Evolutionary conservation across 805 yeast genomes (phyloP).

Genomic region (Pichia cabralensis): DNA sequence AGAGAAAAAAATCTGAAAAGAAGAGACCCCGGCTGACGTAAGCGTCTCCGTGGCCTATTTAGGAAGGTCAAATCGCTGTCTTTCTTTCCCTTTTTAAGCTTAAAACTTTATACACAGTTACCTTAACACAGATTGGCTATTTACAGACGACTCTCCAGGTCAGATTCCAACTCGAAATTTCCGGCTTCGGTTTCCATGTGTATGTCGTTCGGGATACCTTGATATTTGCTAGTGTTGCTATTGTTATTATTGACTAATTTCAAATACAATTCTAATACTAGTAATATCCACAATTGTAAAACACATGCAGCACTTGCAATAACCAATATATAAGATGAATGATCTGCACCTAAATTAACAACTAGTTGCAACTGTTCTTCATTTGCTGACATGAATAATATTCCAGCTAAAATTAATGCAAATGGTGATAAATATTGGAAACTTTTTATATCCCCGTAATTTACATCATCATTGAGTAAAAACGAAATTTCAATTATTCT

Average conservation of each 20-base stretch:
- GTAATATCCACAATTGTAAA: slow-evolving; percentile 54
- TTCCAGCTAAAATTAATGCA: slow-evolving; percentile 67
- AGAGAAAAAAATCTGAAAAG: too few species aligned
- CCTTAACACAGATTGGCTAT: too few species aligned
- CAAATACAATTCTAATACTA: slow-evolving; percentile 51
- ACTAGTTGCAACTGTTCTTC: slow-evolving; percentile 78
- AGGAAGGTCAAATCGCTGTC: too few species aligned
- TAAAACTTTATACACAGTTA: too few species aligned
- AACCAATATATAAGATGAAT: slow-evolving; percentile 69
- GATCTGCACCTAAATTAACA: slow-evolving; percentile 69
- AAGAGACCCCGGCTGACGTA: too few species aligned
- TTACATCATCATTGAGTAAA: slow-evolving; percentile 37
- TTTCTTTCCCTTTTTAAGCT: too few species aligned
- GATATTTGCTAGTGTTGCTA: background rate
- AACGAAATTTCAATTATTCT: slow-evolving; percentile 76
- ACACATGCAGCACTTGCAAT: slow-evolving; percentile 65
- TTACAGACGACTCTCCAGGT: too few species aligned
- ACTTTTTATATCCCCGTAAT: slow-evolving; percentile 41
- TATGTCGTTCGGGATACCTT: too few species aligned
- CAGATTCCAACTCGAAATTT: too few species aligned
- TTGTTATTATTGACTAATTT: slow-evolving; percentile 7
- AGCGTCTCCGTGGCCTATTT: too few species aligned
- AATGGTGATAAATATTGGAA: slow-evolving; percentile 87
- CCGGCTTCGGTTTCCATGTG: too few species aligned
- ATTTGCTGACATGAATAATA: slow-evolving; percentile 83